Evolutionary conservation across 305 asterid species (phyloP).

Genomic region (Fraxinus platypoda): DNA sequence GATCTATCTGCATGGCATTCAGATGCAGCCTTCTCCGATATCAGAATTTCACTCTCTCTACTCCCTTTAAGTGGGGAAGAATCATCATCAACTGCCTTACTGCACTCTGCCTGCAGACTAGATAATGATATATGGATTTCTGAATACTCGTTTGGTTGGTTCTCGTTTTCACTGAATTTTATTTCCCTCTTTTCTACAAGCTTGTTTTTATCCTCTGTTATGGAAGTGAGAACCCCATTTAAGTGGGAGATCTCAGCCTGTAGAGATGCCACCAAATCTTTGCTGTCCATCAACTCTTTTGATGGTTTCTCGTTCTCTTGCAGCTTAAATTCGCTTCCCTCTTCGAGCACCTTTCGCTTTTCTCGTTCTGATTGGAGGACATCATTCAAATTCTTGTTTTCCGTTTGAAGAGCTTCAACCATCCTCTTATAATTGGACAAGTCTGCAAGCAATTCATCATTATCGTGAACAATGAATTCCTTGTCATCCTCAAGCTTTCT

Average conservation of each 20-base stretch:
- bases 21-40: constrained; percentile 29
- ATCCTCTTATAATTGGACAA: constrained; percentile 42
- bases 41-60: constrained; percentile 28
- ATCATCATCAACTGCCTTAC: background rate
- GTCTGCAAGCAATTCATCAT: constrained; percentile 49
- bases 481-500: constrained; percentile 53
- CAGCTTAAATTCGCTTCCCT: constrained; percentile 41
- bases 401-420: constrained; percentile 54
- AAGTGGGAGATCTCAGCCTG: constrained; percentile 54
- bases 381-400: constrained; percentile 45
- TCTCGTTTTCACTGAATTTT: constrained; percentile 44
- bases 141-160: constrained; percentile 45
- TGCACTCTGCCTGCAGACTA: constrained; percentile 38
- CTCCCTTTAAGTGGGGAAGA: constrained; percentile 32
- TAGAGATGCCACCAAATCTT: constrained; percentile 49
- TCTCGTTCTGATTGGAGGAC: constrained; percentile 38
- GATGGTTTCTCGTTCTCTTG: constrained; percentile 48
- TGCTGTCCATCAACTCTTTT: constrained; percentile 42
- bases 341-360: constrained; percentile 51
- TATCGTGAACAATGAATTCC: constrained; percentile 44
- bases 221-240: constrained; percentile 33
- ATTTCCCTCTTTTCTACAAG: constrained; percentile 52
- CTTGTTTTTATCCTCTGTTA: constrained; percentile 51
- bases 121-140: constrained; percentile 40
- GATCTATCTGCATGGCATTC: constrained; percentile 4